Conservation (phyloP, 1,139 yeast genomes). For the Suhomyces chickasaworum region DNA sequence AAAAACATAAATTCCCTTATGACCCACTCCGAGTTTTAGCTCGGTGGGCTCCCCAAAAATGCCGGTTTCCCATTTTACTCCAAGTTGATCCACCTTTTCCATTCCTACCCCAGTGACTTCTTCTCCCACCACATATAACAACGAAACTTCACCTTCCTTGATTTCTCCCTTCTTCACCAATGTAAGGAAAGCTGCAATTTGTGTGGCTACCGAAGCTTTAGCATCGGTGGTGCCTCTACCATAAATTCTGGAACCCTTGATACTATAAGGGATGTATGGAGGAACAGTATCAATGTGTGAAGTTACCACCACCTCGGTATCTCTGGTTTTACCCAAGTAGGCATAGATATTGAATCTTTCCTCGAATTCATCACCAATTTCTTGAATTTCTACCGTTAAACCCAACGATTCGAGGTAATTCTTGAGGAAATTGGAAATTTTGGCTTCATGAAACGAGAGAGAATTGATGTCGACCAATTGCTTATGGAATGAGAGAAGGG, state of each 20-base stretch:
- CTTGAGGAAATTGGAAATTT: constrained; percentile 23
- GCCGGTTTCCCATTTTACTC: constrained; percentile 58
- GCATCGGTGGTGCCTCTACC: constrained; percentile 75
- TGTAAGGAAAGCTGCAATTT: constrained; percentile 53
- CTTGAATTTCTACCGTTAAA: constrained; percentile 52
- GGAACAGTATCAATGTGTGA: constrained; percentile 77
- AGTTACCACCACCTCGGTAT: constrained; percentile 56
- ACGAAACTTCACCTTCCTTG: constrained; percentile 55
- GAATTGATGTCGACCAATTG: constrained; percentile 19
- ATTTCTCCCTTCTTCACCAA: constrained; percentile 40
- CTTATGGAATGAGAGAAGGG: constrained; percentile 21
- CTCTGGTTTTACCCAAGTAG: constrained; percentile 46
- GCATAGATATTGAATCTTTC: constrained; percentile 59
- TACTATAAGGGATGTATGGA: constrained; percentile 56
- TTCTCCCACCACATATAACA: constrained; percentile 70
- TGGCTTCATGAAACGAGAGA: constrained; percentile 18
- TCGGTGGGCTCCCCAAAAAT: constrained; percentile 80
- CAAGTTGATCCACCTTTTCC: constrained; percentile 44
- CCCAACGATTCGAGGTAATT: constrained; percentile 44
- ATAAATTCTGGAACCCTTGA: constrained; percentile 52
- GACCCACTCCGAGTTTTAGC: constrained; percentile 67
- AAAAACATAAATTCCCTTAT: constrained; percentile 56
- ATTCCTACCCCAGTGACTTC: constrained; percentile 67
- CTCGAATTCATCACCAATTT: constrained; percentile 28
- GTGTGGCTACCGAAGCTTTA: constrained; percentile 67